Evolutionary conservation across 768 basidiomycete species (phyloP).

Genomic region (Termitomyces sp.): DNA sequence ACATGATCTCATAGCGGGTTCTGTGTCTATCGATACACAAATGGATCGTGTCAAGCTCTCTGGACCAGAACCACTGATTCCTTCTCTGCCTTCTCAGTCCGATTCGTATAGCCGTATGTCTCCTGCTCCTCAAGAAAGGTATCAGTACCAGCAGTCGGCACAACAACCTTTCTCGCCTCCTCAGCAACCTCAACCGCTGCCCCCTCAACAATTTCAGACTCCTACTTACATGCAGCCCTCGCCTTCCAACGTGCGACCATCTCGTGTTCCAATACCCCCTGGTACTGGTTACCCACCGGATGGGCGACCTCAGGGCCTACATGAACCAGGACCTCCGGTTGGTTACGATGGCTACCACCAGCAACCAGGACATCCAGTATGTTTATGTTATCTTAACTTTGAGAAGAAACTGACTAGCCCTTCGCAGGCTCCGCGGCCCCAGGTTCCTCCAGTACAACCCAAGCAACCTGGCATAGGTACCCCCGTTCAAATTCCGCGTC

Average conservation of each 20-base stretch:
- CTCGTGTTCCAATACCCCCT: conserved; percentile 32
- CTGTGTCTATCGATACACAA: conserved; percentile 26
- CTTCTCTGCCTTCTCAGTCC: conserved; percentile 18
- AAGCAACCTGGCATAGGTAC: conserved; percentile 31
- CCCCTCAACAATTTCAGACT: conserved; percentile 16
- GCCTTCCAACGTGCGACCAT: conserved; percentile 29
- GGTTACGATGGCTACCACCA: conserved; percentile 23
- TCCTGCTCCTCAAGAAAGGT: conserved; percentile 30
- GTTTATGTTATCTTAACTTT: neutral
- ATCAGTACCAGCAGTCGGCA: conserved; percentile 25
- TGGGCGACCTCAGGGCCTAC: conserved; percentile 23
- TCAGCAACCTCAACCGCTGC: conserved; percentile 22
- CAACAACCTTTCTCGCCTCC: conserved; percentile 22
- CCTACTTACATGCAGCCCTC: conserved; percentile 23
- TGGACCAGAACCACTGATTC: conserved; percentile 29
- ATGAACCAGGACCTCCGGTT: conserved; percentile 22
- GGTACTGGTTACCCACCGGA: conserved; percentile 40
- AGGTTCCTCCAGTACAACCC: conserved; percentile 22
- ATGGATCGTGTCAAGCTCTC: conserved; percentile 45
- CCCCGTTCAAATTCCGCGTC: conserved; percentile 22
- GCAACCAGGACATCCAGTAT: conserved; percentile 32
- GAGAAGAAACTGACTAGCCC: neutral
- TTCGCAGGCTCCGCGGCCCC: conserved; percentile 13
- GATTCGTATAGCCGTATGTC: conserved; percentile 35
- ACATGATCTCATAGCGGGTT: conserved; percentile 25